Base-by-base conservation (phyloP, 371 early-diverging fungal genomes). In the Amoeboradix gromovi region DNA sequence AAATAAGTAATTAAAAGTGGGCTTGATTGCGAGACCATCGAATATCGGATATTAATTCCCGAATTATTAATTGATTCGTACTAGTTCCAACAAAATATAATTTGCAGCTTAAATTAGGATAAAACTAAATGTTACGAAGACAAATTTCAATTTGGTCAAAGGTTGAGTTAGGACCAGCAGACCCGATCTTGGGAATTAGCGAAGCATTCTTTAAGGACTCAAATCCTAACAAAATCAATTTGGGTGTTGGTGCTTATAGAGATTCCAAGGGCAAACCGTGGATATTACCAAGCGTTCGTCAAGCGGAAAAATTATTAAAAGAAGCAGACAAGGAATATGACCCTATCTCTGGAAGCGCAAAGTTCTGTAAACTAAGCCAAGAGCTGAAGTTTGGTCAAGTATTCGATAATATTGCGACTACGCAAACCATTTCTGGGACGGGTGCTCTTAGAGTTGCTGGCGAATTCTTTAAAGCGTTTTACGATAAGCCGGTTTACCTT, bases 221-320 rank as follows among this genome's bases (percentile, higher is more conserved):
- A 67, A 85, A 89, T 76, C 77, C 90, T 17, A 80, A 80, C 72
- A 96, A 94, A 85, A 95, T 94, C 86, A 94, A 94, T 82, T 81
- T 96, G 70, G 93, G 96, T 74, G 94, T 93, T 29, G 97, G 97
- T 75, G 97, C 95, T 31, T 96, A 94, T 81, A 87, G 95, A 75
- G 90, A 91, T 75, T 29, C 28, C 31, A 68, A 69, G 68, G 66
- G 69, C 28, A 32, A 66, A 66, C 69, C 67, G 48, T 66, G n/a
- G 30, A 16, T 71, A 30, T 30, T 66, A 29, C 66, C 65, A 48
- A 1, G 1, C 30, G 71, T 66, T 69, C 31, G 16, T 22, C 65
- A 31, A n/a, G 68, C 66, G 27, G n/a, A n/a, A n/a, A n/a, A n/a
- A n/a, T n/a, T n/a, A n/a, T n/a, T n/a, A n/a, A n/a, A n/a, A n/a